Evolutionary conservation across 805 yeast genomes (phyloP).

Genomic region (Zygoascus tannicola): DNA sequence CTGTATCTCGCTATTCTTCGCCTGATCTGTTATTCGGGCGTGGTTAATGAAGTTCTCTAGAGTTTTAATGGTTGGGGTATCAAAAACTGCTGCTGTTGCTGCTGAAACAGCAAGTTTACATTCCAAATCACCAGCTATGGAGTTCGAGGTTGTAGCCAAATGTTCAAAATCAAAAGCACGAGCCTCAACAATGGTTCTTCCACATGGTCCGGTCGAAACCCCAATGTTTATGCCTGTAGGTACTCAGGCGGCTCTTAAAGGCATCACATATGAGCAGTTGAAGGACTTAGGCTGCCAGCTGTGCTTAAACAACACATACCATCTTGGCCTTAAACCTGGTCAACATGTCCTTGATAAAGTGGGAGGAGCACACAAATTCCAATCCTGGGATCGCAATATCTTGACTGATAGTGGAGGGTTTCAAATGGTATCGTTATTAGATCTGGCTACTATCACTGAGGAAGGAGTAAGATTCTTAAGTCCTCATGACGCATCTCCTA

Average conservation of each 20-base stretch:
- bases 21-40: too few species aligned
- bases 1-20: too few species aligned
- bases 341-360: constrained; percentile 33
- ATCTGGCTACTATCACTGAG: constrained; percentile 38
- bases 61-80: background rate
- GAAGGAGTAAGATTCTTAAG: constrained; percentile 37
- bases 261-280: constrained; percentile 36
- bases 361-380: constrained; percentile 37
- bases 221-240: constrained; percentile 43
- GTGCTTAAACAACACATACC: constrained; percentile 37
- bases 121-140: constrained; percentile 21
- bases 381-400: constrained; percentile 35
- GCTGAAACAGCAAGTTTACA: background rate
- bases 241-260: constrained; percentile 38
- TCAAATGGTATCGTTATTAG: constrained; percentile 38
- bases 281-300: constrained; percentile 32
- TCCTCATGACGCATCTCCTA: constrained; percentile 39
- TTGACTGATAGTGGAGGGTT: constrained; percentile 39
- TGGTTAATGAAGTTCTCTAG: background rate
- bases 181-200: constrained; percentile 34
- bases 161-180: constrained; percentile 37
- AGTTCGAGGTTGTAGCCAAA: constrained; percentile 33
- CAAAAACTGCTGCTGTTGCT: background rate
- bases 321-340: constrained; percentile 37
- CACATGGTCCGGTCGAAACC: constrained; percentile 35